These are phyloP conservation scores for Cylindrotheca fusiformis DNA, from an alignment of 108 stramenopile species.

Conservation along the genomic window DNA sequence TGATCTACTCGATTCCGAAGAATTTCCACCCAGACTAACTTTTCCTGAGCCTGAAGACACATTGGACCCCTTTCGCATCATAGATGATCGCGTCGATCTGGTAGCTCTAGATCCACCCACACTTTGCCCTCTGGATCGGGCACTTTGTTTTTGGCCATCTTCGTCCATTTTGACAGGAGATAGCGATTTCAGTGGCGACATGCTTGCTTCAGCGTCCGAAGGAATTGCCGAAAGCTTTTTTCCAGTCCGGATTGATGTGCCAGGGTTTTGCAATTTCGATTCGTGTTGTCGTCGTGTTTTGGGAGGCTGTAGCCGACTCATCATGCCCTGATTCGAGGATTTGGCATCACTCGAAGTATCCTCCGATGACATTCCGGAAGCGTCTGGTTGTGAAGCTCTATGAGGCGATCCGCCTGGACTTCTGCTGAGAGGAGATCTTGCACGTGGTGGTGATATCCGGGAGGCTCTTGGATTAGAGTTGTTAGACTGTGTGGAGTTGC, in stretches of 20 bases:
- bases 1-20: slow-evolving; percentile 8
- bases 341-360: not conserved
- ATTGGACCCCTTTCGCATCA: not conserved
- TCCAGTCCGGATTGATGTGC: slow-evolving; percentile 39
- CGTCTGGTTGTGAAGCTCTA: not conserved
- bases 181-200: slow-evolving; percentile 39
- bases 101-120: too few relatives aligned
- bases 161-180: not conserved
- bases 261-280: slow-evolving; percentile 36
- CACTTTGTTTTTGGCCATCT: not conserved
- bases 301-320: not conserved
- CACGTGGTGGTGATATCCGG: not conserved
- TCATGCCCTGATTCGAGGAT: not conserved
- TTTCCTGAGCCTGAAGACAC: not conserved
- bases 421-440: not conserved
- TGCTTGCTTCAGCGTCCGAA: slow-evolving; percentile 43
- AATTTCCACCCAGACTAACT: slow-evolving; percentile 5
- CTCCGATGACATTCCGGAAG: not conserved
- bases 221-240: slow-evolving; percentile 67
- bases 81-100: not conserved
- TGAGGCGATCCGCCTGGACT: not conserved
- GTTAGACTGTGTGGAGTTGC: too few relatives aligned
- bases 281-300: slow-evolving; percentile 17
- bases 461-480: not conserved
- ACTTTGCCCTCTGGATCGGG: too few relatives aligned